Conservation (phyloP, 805 yeast genomes). For the Candida sakaeoensis region DNA sequence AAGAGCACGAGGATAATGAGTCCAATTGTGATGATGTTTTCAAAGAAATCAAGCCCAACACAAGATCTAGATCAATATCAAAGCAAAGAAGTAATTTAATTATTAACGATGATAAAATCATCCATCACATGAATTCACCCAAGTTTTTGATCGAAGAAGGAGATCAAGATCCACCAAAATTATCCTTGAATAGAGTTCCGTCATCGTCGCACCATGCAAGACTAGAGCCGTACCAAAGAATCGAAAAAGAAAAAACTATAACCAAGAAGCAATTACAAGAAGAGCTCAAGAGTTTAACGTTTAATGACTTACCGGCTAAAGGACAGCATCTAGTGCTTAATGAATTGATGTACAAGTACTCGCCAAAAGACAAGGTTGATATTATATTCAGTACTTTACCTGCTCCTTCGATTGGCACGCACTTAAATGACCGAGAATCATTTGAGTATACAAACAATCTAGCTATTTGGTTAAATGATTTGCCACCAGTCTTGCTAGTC, state of each 20-base stretch:
- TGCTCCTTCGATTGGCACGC: conserved; percentile 81
- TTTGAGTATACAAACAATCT: conserved; percentile 71
- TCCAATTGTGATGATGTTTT: conserved; percentile 9
- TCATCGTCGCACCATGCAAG: conserved; percentile 6
- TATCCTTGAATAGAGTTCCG: conserved; percentile 11
- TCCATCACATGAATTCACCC: conserved; percentile 32
- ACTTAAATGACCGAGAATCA: conserved; percentile 62
- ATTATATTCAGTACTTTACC: conserved; percentile 88
- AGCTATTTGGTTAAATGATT: conserved; percentile 73
- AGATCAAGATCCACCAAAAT: conserved; percentile 15
- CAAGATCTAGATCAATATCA: conserved; percentile 1
- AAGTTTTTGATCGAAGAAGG: conserved; percentile 26
- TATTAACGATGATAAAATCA: conserved; percentile 33
- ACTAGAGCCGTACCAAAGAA: conserved; percentile 1
- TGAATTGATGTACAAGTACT: conserved; percentile 70
- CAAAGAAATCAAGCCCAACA: background rate
- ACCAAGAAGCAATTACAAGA: conserved; percentile 35
- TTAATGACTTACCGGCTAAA: conserved; percentile 85
- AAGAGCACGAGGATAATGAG: conserved; percentile 10
- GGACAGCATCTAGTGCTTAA: conserved; percentile 88
- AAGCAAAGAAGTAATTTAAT: conserved; percentile 17
- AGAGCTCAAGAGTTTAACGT: conserved; percentile 44
- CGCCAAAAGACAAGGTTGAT: conserved; percentile 52
- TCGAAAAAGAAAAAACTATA: conserved; percentile 12
- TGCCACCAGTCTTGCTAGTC: conserved; percentile 79